Percentiles rank a stretch among this genome's conserved stretches.
Evolutionary conservation across 352 stramenopile genomes (phyloP).

Genomic region (Phytopythium litorale): DNA sequence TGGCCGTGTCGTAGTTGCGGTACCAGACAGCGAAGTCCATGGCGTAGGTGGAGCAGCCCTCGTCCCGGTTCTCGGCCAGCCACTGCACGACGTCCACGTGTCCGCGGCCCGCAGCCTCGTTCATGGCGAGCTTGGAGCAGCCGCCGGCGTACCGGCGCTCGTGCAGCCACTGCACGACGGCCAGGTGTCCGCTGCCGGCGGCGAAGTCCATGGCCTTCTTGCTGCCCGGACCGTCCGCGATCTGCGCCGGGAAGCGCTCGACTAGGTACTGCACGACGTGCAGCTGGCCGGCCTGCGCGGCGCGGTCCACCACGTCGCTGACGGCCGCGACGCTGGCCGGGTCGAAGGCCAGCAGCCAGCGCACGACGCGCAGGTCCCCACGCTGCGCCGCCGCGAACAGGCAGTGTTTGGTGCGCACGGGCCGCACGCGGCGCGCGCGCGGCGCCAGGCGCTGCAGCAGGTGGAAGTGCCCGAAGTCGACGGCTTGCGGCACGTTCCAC

Average conservation of each 20-base stretch:
- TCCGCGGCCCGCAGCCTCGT: conserved; percentile 9
- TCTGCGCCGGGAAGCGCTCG: conserved; percentile 3
- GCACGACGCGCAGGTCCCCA: conserved; percentile 16
- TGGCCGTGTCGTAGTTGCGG: conserved; percentile 8
- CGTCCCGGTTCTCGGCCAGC: conserved; percentile 8
- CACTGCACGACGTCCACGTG: conserved; percentile 12
- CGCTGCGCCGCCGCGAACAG: conserved; percentile 23
- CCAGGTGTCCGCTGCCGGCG: conserved; percentile 26
- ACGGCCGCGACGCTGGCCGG: conserved; percentile 9
- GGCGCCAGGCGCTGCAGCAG: conserved; percentile 24
- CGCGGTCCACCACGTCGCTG: conserved; percentile 20
- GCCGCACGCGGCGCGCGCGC: conserved; percentile 14
- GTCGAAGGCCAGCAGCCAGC: conserved; percentile 23
- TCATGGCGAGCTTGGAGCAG: conserved; percentile 9
- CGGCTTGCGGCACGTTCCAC: conserved; percentile 17
- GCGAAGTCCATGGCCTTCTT: conserved; percentile 6
- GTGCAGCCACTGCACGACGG: conserved; percentile 45
- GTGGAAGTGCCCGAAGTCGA: conserved; percentile 25
- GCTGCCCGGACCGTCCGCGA: conserved; percentile 1
- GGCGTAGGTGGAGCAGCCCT: conserved; percentile 12
- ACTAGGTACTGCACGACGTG: conserved; percentile 28
- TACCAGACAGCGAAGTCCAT: conserved; percentile 13
- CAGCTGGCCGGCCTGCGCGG: conserved; percentile 26
- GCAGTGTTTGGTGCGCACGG: conserved; percentile 17
- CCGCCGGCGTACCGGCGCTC: conserved; percentile 7